Base-by-base conservation (phyloP, 805 yeast species). In the Hanseniaspora occidentalis region DNA sequence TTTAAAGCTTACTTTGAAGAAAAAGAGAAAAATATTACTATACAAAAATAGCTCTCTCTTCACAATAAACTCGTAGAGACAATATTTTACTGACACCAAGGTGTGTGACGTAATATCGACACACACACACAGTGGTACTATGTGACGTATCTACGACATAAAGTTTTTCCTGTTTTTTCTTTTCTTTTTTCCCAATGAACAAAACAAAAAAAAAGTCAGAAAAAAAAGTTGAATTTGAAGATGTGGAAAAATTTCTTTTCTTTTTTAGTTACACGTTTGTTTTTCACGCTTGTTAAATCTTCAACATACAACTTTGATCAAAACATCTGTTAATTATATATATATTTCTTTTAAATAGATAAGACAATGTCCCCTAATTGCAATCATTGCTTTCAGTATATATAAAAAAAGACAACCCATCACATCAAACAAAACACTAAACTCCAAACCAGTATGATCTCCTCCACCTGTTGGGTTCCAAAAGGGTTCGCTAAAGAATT, bases 391-490 rank as follows among this genome's bases (percentile, higher is more conserved):
- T 4, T 21, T 20, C 24, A 16, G 3, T 14, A 31, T 17, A 19
- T 6, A 22, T 21, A 20, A 4, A 22, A 17, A 13, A 6, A 31
- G 1, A 11, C 11, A 1, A n/a, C 11, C 11, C 27, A 24, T 31
- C 11, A 11, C n/a, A n/a, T n/a, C n/a, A n/a, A n/a, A n/a, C n/a
- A n/a, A 20, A 9, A 19, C n/a, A n/a, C n/a, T n/a, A n/a, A n/a
- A n/a, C n/a, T n/a, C n/a, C 14, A 35, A 31, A n/a, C n/a, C n/a
- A 36, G 16, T 25, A 86, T 88, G 95, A 80, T 89, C 47, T 85
- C 98, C 31, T 81, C 96, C 21, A 78, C 92, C 37, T 67, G 79
- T 39, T 92, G 98, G 97, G 95, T 89, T 19, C 96, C 97, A 38
- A 75, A 95, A 53, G 98, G 98, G 4, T 82, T 71, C 60, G 94